phyloP scores from a whole-genome alignment of 2,329 filamentous ascomycete species.

The Huntiella bhutanensis region DNA sequence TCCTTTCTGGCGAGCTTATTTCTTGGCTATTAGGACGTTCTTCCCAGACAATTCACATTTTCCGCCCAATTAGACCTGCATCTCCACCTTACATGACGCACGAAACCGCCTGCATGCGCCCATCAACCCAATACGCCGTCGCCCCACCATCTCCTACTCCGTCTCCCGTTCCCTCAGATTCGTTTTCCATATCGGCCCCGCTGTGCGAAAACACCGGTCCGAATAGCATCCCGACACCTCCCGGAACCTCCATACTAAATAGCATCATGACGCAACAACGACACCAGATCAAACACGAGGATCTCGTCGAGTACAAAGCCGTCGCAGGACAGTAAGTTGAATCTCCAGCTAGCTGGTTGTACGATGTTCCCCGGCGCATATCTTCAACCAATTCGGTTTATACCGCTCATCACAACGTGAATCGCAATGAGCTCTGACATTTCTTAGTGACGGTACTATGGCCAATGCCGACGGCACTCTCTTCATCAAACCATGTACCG shows the following conservation, averaged over 20 bases:
- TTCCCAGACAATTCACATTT: neutral
- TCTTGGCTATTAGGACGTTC: neutral
- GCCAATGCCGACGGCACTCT: constrained; percentile 67
- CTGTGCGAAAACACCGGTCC: neutral
- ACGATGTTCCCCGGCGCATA: too few relatives aligned
- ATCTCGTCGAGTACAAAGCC: constrained; percentile 39
- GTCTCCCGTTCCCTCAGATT: neutral
- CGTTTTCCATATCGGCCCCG: too few relatives aligned
- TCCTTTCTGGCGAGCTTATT: neutral
- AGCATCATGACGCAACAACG: neutral
- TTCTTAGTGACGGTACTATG: constrained; percentile 64
- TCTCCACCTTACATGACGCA: too few relatives aligned
- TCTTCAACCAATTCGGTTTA: too few relatives aligned
- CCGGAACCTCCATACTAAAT: neutral
- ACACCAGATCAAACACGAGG: constrained; percentile 10
- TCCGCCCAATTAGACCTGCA: neutral
- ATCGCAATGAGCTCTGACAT: neutral
- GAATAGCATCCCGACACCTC: neutral
- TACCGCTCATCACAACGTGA: constrained; percentile 1
- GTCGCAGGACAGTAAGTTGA: constrained; percentile 66
- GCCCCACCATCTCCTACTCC: neutral
- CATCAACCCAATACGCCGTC: neutral
- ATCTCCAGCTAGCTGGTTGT: neutral
- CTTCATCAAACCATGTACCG: constrained; percentile 86
- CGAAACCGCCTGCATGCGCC: too few relatives aligned